These are phyloP conservation scores for Dipodascopsis uninucleata DNA, from an alignment of 805 yeast species.

Conservation along the genomic window DNA sequence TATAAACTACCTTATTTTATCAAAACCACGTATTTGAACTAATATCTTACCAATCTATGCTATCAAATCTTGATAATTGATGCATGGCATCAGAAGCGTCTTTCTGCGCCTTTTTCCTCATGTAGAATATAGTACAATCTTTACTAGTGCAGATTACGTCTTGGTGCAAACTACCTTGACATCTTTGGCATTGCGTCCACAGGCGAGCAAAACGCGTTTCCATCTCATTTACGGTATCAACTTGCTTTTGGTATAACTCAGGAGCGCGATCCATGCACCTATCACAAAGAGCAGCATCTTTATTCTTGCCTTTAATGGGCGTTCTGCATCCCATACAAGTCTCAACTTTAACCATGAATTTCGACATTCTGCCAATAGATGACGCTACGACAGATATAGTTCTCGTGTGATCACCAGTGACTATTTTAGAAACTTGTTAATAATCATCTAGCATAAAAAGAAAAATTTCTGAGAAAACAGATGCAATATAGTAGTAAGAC, in stretches of 20 bases:
- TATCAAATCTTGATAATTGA: constrained; percentile 66
- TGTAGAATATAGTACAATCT: constrained; percentile 96
- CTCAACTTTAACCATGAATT: constrained; percentile 84
- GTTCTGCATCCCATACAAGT: constrained; percentile 84
- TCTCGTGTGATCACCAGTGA: constrained; percentile 81
- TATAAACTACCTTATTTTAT: too few relatives aligned
- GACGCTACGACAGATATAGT: constrained; percentile 66
- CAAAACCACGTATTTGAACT: too few relatives aligned
- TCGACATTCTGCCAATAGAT: constrained; percentile 82
- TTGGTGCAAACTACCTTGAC: constrained; percentile 94
- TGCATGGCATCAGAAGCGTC: constrained; percentile 55
- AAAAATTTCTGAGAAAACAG: too few relatives aligned
- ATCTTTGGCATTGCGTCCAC: constrained; percentile 98
- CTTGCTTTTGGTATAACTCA: constrained; percentile 72
- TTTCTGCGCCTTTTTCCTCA: constrained; percentile 85
- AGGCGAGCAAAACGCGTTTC: constrained; percentile 80
- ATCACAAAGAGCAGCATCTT: constrained; percentile 73
- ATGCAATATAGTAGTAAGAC: too few relatives aligned
- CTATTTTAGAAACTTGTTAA: constrained; percentile 23
- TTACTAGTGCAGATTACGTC: constrained; percentile 93
- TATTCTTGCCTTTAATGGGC: constrained; percentile 53
- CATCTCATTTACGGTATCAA: constrained; percentile 72
- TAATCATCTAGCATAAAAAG: too few relatives aligned
- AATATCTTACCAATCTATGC: constrained; percentile 28
- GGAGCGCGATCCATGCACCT: constrained; percentile 74